Conservation (phyloP, 1,284 basidiomycete species). For the Ganoderma meredithae region DNA sequence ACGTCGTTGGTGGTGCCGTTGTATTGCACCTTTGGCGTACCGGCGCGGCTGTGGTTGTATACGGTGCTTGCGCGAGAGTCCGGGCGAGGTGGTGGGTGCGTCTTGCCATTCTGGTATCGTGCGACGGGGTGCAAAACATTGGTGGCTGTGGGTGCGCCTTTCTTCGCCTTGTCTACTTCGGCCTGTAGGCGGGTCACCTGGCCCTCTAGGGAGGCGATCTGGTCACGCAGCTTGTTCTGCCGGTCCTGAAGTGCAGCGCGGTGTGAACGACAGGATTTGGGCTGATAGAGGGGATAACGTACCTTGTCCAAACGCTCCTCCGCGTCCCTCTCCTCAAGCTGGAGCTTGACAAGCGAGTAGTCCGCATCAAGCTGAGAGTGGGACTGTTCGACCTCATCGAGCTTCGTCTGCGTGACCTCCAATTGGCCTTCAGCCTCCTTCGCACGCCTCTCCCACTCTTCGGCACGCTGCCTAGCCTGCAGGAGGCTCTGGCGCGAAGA, state of each 20-base stretch:
- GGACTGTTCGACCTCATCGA: slow-evolving; percentile 72
- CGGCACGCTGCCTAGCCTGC: slow-evolving; percentile 76
- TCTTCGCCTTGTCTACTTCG: slow-evolving; percentile 63
- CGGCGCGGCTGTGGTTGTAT: slow-evolving; percentile 51
- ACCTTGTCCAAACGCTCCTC: slow-evolving; percentile 73
- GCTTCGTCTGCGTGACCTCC: slow-evolving; percentile 60
- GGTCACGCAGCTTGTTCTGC: slow-evolving; percentile 71
- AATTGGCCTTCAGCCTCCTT: slow-evolving; percentile 72
- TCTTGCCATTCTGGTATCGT: slow-evolving; percentile 38
- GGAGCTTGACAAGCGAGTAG: slow-evolving; percentile 66
- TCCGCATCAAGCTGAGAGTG: slow-evolving; percentile 74
- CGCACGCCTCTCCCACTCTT: slow-evolving; percentile 82
- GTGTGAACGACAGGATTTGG: slow-evolving; percentile 2
- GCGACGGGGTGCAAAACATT: slow-evolving; percentile 28
- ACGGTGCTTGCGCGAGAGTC: slow-evolving; percentile 75
- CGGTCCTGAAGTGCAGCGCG: slow-evolving; percentile 59
- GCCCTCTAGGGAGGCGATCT: slow-evolving; percentile 67
- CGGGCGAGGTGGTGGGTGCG: slow-evolving; percentile 59
- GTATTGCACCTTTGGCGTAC: slow-evolving; percentile 47
- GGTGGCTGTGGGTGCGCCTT: slow-evolving; percentile 28
- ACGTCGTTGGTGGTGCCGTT: slow-evolving; percentile 39
- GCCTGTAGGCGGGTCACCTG: slow-evolving; percentile 64
- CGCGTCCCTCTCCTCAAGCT: slow-evolving; percentile 77
- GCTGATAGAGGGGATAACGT: slow-evolving; percentile 23
- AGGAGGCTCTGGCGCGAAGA: slow-evolving; percentile 68